These are phyloP conservation scores for Termitomyces sp. DNA, from an alignment of 768 basidiomycete genomes.

Conservation along the genomic window DNA sequence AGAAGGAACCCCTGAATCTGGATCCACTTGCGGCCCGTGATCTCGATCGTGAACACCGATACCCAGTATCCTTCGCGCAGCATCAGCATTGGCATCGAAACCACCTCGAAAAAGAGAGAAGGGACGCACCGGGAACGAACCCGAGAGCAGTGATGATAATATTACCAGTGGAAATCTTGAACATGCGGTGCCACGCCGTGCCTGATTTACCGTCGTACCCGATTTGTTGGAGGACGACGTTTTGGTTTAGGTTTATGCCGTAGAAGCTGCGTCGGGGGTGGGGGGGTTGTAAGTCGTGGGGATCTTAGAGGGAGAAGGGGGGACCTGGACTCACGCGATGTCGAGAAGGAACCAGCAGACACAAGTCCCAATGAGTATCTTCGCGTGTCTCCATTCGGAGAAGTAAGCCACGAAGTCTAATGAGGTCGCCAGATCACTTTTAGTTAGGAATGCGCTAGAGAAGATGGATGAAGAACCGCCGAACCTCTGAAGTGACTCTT, in stretches of 20 bases:
- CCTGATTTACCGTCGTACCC: conserved; percentile 61
- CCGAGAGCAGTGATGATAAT: conserved; percentile 74
- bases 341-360: conserved; percentile 76
- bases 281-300: too few relatives aligned
- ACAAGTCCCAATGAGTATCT: conserved; percentile 66
- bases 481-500: conserved; percentile 53
- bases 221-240: conserved; percentile 73
- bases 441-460: not conserved
- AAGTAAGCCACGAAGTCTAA: conserved; percentile 67
- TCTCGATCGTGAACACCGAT: conserved; percentile 67
- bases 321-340: conserved; percentile 58
- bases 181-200: conserved; percentile 62
- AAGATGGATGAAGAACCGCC: not conserved
- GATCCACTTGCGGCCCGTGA: conserved; percentile 71
- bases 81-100: not conserved
- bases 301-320: too few relatives aligned
- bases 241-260: conserved; percentile 72
- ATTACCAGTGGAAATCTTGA: conserved; percentile 64
- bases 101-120: not conserved
- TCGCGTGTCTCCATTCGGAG: conserved; percentile 68
- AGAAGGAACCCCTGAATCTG: conserved; percentile 75
- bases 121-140: conserved; percentile 63
- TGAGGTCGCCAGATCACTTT: too few relatives aligned
- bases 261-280: conserved; percentile 72
- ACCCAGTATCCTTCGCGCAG: conserved; percentile 58